phyloP scores from a whole-genome alignment of 2,329 filamentous ascomycete genomes.

The Ophiostoma angusticollis region DNA sequence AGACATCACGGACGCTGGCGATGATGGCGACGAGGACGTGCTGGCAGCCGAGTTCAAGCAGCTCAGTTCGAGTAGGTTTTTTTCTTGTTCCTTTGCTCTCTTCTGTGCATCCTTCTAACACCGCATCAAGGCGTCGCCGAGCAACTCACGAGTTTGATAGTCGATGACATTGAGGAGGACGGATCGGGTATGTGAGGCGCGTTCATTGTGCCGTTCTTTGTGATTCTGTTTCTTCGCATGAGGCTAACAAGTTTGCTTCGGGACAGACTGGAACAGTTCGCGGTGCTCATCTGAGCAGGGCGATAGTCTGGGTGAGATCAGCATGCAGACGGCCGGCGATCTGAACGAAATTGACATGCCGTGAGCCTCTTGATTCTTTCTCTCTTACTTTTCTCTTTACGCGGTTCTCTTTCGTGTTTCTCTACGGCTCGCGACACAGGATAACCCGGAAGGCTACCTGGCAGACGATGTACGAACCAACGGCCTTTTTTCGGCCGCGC shows the following conservation, averaged over 20 bases:
- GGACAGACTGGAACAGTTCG: slow-evolving; percentile 42
- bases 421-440: no score
- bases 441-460: no score
- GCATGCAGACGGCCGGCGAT: slow-evolving; percentile 29
- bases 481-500: no score
- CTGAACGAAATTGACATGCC: slow-evolving; percentile 19
- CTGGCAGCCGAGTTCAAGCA: slow-evolving; percentile 22
- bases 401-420: neutral
- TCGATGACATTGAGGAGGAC: slow-evolving; percentile 46
- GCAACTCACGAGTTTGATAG: slow-evolving; percentile 41
- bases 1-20: no score
- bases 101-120: no score
- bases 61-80: slow-evolving; percentile 25
- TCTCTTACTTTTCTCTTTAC: neutral
- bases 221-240: no score
- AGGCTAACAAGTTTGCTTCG: no score
- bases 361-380: neutral
- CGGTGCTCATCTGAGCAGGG: slow-evolving; percentile 41
- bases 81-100: no score
- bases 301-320: slow-evolving; percentile 35
- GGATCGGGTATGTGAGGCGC: slow-evolving; percentile 48
- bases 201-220: no score
- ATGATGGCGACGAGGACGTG: slow-evolving; percentile 18
- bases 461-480: no score
- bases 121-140: no score